phyloP scores from a whole-genome alignment of 2,329 filamentous ascomycete species.

The Aspergillus puulaauensis region DNA sequence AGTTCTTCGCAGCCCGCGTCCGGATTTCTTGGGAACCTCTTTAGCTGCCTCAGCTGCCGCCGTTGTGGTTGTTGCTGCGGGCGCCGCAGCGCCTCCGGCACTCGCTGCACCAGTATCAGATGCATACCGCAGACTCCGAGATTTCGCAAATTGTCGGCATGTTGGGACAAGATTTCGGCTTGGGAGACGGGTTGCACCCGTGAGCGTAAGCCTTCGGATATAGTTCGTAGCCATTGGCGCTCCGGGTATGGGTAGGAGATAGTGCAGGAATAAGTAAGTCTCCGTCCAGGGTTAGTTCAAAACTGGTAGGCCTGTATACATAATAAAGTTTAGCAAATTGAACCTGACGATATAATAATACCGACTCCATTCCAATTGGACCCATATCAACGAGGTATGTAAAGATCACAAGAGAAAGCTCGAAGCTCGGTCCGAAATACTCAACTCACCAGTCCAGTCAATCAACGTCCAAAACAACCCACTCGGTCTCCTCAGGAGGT shows the following conservation, averaged over 20 bases:
- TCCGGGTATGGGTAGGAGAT: neutral
- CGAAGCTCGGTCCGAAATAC: neutral
- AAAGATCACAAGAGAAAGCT: neutral
- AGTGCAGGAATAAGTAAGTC: neutral
- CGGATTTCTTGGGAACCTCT: conserved; percentile 30
- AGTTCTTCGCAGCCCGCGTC: conserved; percentile 27
- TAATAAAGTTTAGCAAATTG: neutral
- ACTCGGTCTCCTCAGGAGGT: neutral
- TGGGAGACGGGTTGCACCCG: conserved; percentile 11
- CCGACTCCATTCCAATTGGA: neutral
- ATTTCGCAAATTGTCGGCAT: conserved; percentile 9
- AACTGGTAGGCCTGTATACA: neutral
- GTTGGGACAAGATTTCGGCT: conserved; percentile 4
- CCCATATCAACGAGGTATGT: neutral
- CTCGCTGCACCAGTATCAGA: conserved; percentile 11
- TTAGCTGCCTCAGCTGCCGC: conserved; percentile 21
- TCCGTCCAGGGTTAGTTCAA: neutral
- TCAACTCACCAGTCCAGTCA: neutral
- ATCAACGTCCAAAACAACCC: neutral
- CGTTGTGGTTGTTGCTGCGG: conserved; percentile 1
- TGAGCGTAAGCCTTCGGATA: neutral
- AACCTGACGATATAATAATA: too few species aligned
- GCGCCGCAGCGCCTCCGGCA: neutral
- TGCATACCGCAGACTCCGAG: conserved; percentile 11
- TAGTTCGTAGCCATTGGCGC: neutral